Percentiles rank a stretch among this genome's conserved stretches.
Evolutionary conservation across 2,329 filamentous ascomycete genomes (phyloP).

Genomic region (Diplodia seriata): DNA sequence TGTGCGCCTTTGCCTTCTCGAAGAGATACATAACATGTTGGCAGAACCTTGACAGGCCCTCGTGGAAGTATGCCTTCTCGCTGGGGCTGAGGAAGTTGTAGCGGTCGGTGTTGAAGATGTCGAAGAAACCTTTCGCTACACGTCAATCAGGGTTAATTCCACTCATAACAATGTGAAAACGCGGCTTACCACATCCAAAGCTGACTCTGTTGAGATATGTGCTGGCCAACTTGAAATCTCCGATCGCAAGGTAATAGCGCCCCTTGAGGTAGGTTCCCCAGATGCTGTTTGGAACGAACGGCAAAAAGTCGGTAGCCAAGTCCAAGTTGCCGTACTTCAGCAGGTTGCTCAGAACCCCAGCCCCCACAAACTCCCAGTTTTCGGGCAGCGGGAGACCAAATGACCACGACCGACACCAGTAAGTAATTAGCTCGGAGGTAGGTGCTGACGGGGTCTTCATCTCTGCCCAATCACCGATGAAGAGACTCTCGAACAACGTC

Average conservation of each 20-base stretch:
- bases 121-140: constrained; percentile 46
- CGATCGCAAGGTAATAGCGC: constrained; percentile 74
- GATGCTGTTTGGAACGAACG: constrained; percentile 64
- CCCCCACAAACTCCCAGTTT: constrained; percentile 44
- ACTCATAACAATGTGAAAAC: background rate
- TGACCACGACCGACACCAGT: constrained; percentile 57
- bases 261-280: constrained; percentile 83
- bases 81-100: constrained; percentile 74
- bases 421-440: constrained; percentile 48
- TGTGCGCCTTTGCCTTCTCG: constrained; percentile 77
- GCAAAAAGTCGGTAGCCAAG: constrained; percentile 69
- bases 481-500: constrained; percentile 50
- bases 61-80: constrained; percentile 71
- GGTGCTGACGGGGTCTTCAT: constrained; percentile 44
- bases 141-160: constrained; percentile 36
- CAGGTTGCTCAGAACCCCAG: constrained; percentile 54
- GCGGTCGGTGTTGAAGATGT: constrained; percentile 51
- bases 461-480: constrained; percentile 44
- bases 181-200: constrained; percentile 75
- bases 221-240: constrained; percentile 76
- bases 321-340: constrained; percentile 52
- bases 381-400: constrained; percentile 37
- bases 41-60: constrained; percentile 83
- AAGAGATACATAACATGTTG: constrained; percentile 84
- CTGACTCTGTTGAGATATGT: constrained; percentile 82